Conservation (phyloP, 306 rosid species). For the Quercus variabilis region DNA sequence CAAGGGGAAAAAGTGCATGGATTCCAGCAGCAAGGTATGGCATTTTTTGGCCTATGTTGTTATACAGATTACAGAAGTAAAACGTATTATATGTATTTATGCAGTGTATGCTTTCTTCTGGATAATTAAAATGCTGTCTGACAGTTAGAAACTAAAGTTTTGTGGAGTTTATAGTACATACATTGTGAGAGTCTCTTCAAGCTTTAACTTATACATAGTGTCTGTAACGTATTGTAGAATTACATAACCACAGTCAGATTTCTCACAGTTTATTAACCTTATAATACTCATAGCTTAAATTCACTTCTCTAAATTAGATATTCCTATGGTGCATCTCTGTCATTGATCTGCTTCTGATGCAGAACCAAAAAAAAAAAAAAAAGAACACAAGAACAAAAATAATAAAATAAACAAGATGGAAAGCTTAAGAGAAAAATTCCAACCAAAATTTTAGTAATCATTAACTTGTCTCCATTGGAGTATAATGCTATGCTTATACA, state of each 20-base stretch:
- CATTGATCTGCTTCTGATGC: background rate
- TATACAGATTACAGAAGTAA: background rate
- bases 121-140: background rate
- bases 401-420: too few species aligned
- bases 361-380: too few species aligned
- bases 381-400: too few species aligned
- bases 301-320: background rate
- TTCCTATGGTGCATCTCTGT: background rate
- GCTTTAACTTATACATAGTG: background rate
- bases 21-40: conserved; percentile 22
- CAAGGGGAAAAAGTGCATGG: conserved; percentile 11
- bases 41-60: background rate
- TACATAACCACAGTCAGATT: background rate
- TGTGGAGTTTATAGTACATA: background rate
- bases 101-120: background rate
- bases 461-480: too few species aligned
- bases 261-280: background rate
- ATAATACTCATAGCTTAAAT: background rate
- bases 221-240: background rate
- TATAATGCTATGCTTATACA: too few species aligned
- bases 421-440: too few species aligned
- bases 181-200: background rate
- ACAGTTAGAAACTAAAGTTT: background rate
- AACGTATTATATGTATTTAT: background rate
- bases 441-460: too few species aligned